These are phyloP conservation scores for Sclerospora graminicola DNA, from an alignment of 352 stramenopile genomes.

Conservation along the genomic window DNA sequence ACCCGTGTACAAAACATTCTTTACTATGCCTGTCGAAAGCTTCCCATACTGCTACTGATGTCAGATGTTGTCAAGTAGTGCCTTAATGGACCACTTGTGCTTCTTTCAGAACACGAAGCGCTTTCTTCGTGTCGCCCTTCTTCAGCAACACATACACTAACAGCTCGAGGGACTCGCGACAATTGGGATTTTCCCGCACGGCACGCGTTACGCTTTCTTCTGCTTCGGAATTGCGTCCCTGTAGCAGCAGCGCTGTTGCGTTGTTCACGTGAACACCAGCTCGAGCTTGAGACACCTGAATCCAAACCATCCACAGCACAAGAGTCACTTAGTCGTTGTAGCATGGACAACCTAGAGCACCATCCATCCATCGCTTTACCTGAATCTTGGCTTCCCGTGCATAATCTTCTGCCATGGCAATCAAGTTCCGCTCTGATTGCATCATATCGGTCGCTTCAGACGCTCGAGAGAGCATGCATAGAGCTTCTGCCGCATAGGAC, in stretches of 20 bases:
- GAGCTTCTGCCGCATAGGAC: conserved; percentile 84
- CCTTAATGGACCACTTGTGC: conserved; percentile 58
- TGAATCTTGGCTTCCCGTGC: conserved; percentile 63
- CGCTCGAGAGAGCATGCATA: conserved; percentile 83
- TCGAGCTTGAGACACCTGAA: conserved; percentile 47
- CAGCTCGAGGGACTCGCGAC: conserved; percentile 72
- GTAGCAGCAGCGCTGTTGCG: conserved; percentile 63
- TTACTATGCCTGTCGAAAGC: conserved; percentile 12
- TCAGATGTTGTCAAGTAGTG: conserved; percentile 1
- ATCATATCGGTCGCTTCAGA: conserved; percentile 64
- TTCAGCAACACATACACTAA: conserved; percentile 84
- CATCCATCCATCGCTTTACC: conserved; percentile 15
- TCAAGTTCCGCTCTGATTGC: conserved; percentile 63
- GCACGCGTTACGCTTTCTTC: conserved; percentile 80
- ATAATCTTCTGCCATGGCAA: conserved; percentile 72
- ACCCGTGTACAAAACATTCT: conserved; percentile 12
- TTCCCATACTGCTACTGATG: conserved; percentile 1
- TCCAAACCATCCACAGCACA: conserved; percentile 1
- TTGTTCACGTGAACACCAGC: conserved; percentile 82
- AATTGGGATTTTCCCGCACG: conserved; percentile 72
- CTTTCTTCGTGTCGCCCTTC: conserved; percentile 85
- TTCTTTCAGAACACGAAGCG: conserved; percentile 78
- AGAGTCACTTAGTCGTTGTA: not conserved
- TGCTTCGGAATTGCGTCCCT: conserved; percentile 58
- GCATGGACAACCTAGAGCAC: not conserved